Base-by-base conservation (phyloP, 495 filamentous ascomycete species). In the Patellaria atrata region DNA sequence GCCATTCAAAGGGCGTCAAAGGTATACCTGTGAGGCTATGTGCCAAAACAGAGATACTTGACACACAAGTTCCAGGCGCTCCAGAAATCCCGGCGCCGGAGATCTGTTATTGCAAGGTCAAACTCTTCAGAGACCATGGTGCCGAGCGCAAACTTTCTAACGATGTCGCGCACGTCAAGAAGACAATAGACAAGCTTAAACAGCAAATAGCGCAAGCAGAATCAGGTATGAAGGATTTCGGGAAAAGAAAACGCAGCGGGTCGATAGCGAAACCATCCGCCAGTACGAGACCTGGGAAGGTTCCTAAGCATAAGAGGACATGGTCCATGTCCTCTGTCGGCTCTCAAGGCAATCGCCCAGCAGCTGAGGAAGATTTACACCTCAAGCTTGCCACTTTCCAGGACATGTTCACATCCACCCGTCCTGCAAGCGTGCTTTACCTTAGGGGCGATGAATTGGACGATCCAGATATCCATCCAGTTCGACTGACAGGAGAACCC, bases 1-100 rank as follows among this genome's bases (percentile, higher is more conserved):
- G 85, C 52, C 85, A 93, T 48, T 94, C 89, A 5, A 96, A 97
- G 45, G 89, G 89, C 19, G 87, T 97, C 19, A 96, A 94, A 54
- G 89, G 89, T 12, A 91, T 93, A 36, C 83, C 87, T 0, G 85
- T 97, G 9, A 60, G 89, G 26, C 65, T 97, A 3, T 96, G 87
- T 52, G 73, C 85, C 3, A 94, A 94, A 55, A 94, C 87, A 0
- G 77, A 85, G 30, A 52, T 71, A 11, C 43, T 79, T 0, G n/a
- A n/a, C n/a, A 53, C 54, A 0, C 51, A 50, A 0, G 42, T 37
- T 7, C 58, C 58, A 1, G 38, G 61, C 4, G 55, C 68, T 15
- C 41, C 51, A 9, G 47, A 66, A 2, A 48, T 58, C 0, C 47
- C 59, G 5, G 50, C 59, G 5, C 49, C 71, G 1, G 86, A 97